Conservation (phyloP, 192 early-diverging fungal species). For the Helicostylum pulchrum region DNA sequence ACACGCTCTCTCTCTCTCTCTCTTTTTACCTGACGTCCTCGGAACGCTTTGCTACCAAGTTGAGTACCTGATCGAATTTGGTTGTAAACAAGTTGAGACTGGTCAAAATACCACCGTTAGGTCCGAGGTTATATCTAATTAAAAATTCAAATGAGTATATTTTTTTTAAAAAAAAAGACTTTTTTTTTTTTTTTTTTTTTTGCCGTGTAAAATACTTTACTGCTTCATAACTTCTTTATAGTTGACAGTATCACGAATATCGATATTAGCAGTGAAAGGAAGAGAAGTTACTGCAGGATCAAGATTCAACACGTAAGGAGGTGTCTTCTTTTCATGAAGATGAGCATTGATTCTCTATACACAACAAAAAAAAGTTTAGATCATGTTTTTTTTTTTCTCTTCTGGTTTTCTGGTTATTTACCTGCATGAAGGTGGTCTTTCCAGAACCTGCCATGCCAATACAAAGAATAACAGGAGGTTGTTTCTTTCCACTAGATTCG, state of each 20-base stretch:
- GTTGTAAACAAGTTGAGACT: conserved; percentile 96
- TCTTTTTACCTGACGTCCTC: conserved; percentile 59
- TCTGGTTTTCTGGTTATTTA: conserved; percentile 18
- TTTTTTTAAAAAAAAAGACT: background rate
- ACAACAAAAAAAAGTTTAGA: background rate
- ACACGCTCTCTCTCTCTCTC: background rate
- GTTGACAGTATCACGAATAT: conserved; percentile 96
- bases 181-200: background rate
- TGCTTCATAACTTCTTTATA: conserved; percentile 99
- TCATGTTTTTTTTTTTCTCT: background rate
- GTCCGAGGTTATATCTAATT: conserved; percentile 86
- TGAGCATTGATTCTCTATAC: conserved; percentile 82
- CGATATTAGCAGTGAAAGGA: conserved; percentile 94
- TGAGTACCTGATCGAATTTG: conserved; percentile 96
- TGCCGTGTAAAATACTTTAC: conserved; percentile 39
- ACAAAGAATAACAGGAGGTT: conserved; percentile 72
- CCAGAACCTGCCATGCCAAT: conserved; percentile 98
- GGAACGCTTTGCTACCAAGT: conserved; percentile 78
- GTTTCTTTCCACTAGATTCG: too few relatives aligned
- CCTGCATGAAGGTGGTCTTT: conserved; percentile 97
- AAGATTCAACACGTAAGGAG: conserved; percentile 90
- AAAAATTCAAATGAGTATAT: background rate
- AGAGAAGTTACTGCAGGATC: conserved; percentile 88
- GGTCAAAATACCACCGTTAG: conserved; percentile 96
- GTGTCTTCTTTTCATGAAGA: conserved; percentile 67